Evolutionary conservation across 2,329 filamentous ascomycete species (phyloP).

Genomic region (Parastagonospora avenae): DNA sequence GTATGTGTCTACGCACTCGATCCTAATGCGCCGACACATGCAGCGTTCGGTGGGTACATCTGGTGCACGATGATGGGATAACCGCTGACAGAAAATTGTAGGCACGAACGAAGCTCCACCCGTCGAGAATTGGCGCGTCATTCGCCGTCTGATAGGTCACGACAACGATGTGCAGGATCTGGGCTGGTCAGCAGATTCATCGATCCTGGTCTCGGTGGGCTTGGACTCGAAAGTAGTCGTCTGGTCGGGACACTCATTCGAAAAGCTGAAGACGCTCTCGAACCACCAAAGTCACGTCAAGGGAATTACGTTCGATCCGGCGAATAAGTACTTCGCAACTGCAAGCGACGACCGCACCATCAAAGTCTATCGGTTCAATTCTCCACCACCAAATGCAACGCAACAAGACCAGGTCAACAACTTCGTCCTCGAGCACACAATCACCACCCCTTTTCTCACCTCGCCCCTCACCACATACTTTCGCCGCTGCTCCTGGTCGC

Average conservation of each 20-base stretch:
- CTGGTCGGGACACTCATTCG: slow-evolving; percentile 97
- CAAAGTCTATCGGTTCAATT: slow-evolving; percentile 94
- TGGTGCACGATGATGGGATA: not conserved
- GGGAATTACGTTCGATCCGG: slow-evolving; percentile 96
- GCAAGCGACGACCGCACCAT: slow-evolving; percentile 96
- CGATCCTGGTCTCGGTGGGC: slow-evolving; percentile 92
- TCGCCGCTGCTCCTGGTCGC: slow-evolving; percentile 94
- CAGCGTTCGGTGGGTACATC: slow-evolving; percentile 71
- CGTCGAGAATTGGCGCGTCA: slow-evolving; percentile 97
- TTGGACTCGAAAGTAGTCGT: slow-evolving; percentile 97
- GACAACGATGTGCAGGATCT: slow-evolving; percentile 99
- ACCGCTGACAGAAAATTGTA: slow-evolving; percentile 37
- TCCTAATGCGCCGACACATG: slow-evolving; percentile 74
- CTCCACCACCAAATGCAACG: slow-evolving; percentile 84
- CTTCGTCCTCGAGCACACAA: slow-evolving; percentile 92
- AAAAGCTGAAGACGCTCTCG: slow-evolving; percentile 92
- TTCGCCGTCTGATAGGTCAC: slow-evolving; percentile 89
- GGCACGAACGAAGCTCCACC: slow-evolving; percentile 87
- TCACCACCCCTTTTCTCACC: slow-evolving; percentile 82
- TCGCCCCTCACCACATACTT: slow-evolving; percentile 98
- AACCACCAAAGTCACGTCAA: slow-evolving; percentile 98
- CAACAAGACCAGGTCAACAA: slow-evolving; percentile 97
- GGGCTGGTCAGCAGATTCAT: slow-evolving; percentile 95
- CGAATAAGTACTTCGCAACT: slow-evolving; percentile 99
- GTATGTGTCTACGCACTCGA: slow-evolving; percentile 96